Evolutionary conservation across 2,329 filamentous ascomycete species (phyloP).

Genomic region (Ramichloridium luteum): DNA sequence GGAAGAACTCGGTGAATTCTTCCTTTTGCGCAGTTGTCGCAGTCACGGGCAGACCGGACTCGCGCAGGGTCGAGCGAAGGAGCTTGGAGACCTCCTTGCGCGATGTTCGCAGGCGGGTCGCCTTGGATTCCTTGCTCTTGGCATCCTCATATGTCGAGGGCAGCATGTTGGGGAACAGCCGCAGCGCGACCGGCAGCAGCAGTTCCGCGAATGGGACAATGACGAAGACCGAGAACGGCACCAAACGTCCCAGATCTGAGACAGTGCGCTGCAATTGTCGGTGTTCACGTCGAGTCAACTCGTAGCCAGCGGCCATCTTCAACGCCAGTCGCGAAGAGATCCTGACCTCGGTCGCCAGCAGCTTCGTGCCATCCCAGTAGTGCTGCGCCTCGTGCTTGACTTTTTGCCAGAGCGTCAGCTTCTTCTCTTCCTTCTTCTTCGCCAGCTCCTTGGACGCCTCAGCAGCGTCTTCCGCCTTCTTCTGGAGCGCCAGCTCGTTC

Average conservation of each 20-base stretch:
- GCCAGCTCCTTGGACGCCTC: conserved; percentile 45
- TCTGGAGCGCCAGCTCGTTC: conserved; percentile 51
- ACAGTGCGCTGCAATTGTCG: conserved; percentile 86
- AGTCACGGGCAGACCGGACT: conserved; percentile 85
- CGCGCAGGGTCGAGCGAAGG: conserved; percentile 73
- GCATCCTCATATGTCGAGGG: conserved; percentile 94
- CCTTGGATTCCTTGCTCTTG: conserved; percentile 82
- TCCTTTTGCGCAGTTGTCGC: conserved; percentile 75
- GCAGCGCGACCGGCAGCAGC: conserved; percentile 79
- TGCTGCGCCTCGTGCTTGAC: conserved; percentile 88
- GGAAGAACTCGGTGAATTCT: conserved; percentile 94
- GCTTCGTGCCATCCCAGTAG: conserved; percentile 97
- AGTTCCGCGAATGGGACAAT: conserved; percentile 94
- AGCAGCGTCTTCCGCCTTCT: conserved; percentile 37
- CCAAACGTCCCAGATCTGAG: conserved; percentile 79
- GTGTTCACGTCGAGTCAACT: conserved; percentile 85
- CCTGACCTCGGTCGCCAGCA: conserved; percentile 79
- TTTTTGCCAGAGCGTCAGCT: conserved; percentile 79
- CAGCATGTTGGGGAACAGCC: conserved; percentile 91
- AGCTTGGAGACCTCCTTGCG: conserved; percentile 90
- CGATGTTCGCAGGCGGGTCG: conserved; percentile 64
- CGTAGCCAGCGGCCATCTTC: conserved; percentile 97
- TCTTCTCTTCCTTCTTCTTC: conserved; percentile 63
- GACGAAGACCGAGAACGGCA: conserved; percentile 93
- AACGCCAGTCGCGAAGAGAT: conserved; percentile 84